Evolutionary conservation across 225 moss, liverwort and hornwort genomes (phyloP), one percentile per base, ranked within the genome.

Genomic region (Lunularia cruciata): DNA sequence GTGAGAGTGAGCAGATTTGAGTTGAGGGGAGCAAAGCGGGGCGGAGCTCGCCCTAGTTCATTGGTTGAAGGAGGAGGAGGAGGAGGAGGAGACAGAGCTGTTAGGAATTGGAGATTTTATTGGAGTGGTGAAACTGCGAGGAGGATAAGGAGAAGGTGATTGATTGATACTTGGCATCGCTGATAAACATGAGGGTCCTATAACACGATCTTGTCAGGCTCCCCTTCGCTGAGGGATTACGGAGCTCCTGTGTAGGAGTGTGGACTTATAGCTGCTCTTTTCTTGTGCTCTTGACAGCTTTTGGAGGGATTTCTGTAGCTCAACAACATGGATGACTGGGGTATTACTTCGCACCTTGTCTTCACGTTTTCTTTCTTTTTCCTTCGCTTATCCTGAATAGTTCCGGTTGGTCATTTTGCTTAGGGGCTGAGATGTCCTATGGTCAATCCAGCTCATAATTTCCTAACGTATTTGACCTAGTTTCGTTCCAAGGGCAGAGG

Each of bases 291-390:
- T 40, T 42, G 42, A 25, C 51, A 63, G 31, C 10, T 58, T 57
- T 62, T 16, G 35, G 22, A 13, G 49, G 47, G 34, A 12, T 8
- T 54, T 20, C 28, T 28, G 70, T 65, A 70, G 69, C 69, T 34
- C 38, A 60, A 36, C 58, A 32, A 47, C 60, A 79, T 79, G 79
- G 79, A 79, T 59, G 79, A 79, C 67, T 79, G 74, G 79, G 79
- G 78, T 78, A 78, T 51, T 55, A 13, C 22, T 31, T 61, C 45
- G 6, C 20, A 36, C 32, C 20, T 10, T 4, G 35, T 19, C 26
- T 36, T 53, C 39, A 0, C 33, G 6, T 14, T n/a, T 8, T 43
- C 16, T 60, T 11, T n/a, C 30, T 46, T 43, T 6, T 60, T 28
- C 33, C 31, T 57, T 30, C 28, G 6, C 19, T 46, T 26, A 38